Conservation (phyloP, 169 alveolate genomes). For the Babesia sp. region DNA sequence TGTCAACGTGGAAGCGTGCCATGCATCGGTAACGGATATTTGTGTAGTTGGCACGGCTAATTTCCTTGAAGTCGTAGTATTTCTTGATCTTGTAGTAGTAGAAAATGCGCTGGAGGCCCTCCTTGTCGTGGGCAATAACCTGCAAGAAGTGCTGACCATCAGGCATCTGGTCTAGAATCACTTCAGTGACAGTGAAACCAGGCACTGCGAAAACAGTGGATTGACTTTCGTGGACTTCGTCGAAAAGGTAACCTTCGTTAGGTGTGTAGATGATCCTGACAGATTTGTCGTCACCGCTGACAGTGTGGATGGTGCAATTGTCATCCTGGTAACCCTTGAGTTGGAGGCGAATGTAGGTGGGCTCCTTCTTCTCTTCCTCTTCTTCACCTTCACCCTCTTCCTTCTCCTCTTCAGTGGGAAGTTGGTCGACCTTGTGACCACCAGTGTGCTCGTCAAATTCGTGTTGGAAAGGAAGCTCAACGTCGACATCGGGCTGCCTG, state of each 20-base stretch:
- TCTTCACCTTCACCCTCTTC: neutral
- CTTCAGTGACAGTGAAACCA: conserved; percentile 12
- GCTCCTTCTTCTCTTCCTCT: neutral
- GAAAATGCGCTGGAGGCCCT: conserved; percentile 24
- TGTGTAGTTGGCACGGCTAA: conserved; percentile 20
- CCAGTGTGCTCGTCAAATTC: conserved; percentile 1
- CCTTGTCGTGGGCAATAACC: conserved; percentile 13
- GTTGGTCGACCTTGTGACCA: neutral
- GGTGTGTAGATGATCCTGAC: conserved; percentile 8
- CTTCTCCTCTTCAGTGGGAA: neutral
- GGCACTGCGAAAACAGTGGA: conserved; percentile 1
- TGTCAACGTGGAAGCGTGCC: neutral
- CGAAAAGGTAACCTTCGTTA: conserved; percentile 18
- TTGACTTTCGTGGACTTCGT: neutral
- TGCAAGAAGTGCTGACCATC: conserved; percentile 34
- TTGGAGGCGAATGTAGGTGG: conserved; percentile 5
- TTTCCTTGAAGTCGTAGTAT: conserved; percentile 14
- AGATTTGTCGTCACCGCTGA: neutral
- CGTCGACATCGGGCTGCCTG: neutral
- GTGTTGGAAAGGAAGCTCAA: neutral
- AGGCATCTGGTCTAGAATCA: conserved; percentile 1
- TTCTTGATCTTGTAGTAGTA: conserved; percentile 31
- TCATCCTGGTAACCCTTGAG: conserved; percentile 6
- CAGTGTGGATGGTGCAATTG: conserved; percentile 10
- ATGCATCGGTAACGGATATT: conserved; percentile 13